Evolutionary conservation across 2,329 filamentous ascomycete genomes (phyloP).

Genomic region (Penicillium hesseltinei): DNA sequence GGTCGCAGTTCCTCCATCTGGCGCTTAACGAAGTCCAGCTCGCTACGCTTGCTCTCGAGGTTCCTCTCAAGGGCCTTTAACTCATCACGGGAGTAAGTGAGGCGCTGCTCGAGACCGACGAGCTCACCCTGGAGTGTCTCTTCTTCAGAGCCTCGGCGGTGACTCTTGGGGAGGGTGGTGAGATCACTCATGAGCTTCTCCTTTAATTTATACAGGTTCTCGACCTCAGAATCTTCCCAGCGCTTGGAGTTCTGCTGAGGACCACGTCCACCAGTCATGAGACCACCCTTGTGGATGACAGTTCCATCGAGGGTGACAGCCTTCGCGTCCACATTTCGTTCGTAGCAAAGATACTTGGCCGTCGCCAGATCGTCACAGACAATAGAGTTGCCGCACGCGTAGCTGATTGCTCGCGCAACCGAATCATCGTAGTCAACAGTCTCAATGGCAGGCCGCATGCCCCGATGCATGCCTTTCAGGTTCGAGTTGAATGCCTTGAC

Average conservation of each 20-base stretch:
- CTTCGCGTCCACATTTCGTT: slow-evolving; percentile 81
- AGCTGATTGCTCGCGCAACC: slow-evolving; percentile 87
- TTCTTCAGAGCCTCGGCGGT: slow-evolving; percentile 73
- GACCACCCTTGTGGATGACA: slow-evolving; percentile 91
- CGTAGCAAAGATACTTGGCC: slow-evolving; percentile 86
- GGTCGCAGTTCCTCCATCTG: slow-evolving; percentile 75
- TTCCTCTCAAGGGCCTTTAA: slow-evolving; percentile 77
- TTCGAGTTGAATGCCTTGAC: slow-evolving; percentile 87
- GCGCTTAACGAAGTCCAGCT: slow-evolving; percentile 69
- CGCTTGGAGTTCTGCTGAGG: slow-evolving; percentile 73
- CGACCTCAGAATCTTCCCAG: slow-evolving; percentile 87
- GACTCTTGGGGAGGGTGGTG: slow-evolving; percentile 72
- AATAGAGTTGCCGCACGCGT: slow-evolving; percentile 91
- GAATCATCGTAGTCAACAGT: slow-evolving; percentile 90
- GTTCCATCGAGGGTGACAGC: slow-evolving; percentile 94
- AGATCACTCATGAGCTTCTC: slow-evolving; percentile 76
- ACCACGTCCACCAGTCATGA: slow-evolving; percentile 93
- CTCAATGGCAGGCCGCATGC: slow-evolving; percentile 85
- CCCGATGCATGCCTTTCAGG: slow-evolving; percentile 82
- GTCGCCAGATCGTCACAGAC: slow-evolving; percentile 86
- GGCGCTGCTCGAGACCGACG: slow-evolving; percentile 72
- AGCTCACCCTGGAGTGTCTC: slow-evolving; percentile 79
- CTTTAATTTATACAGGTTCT: slow-evolving; percentile 74
- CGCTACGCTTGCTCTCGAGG: slow-evolving; percentile 76
- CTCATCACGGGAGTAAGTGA: slow-evolving; percentile 71